Base-by-base conservation (phyloP, 1,139 yeast genomes). In the Kodamaea fungicola region DNA sequence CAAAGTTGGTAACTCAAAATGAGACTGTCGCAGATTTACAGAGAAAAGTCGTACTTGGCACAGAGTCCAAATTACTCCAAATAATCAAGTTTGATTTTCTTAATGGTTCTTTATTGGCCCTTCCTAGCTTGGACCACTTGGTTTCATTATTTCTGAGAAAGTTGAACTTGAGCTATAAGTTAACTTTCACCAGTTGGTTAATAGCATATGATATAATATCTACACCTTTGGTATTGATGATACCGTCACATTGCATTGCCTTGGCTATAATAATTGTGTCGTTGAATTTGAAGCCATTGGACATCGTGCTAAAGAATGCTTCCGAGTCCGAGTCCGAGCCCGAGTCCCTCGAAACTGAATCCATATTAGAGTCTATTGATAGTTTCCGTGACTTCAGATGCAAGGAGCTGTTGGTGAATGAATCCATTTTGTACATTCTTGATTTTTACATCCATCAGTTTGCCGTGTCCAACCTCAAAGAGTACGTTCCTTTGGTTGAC, bases 191-290 rank as follows among this genome's bases (percentile, higher is more conserved):
- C 35, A 80, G 90, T 3, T 92, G 97, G 96, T 61, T 78, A 19
- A 70, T 90, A 4, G 70, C 82, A 10, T 79, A 80, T 47, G 98
- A 92, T 54, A 69, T 83, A 9, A 79, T 83, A 55, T 76, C 81
- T 38, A 80, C 96, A 2, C 86, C 85, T 28, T 69, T 84, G 12
- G 76, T 81, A 12, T 61, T 92, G 28, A 80, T 78, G 53, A 72
- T 78, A 10, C 95, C 97, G 1, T 83, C 90, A 2, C 95, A 89
- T 55, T 75, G 85, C 29, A 78, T 84, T 32, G 94, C 97, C 0
- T 57, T 88, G 39, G 87, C 90, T 1, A 75, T 80, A 23, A 61
- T 71, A 12, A 69, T 70, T 24, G 62, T 71, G 6, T 55, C 72
- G 2, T 57, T 70, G 31, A 68, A 70, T 43, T 53, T 71, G 31